Conservation (phyloP, 2,329 filamentous ascomycete genomes). For the Ambrosiella beaveri region DNA sequence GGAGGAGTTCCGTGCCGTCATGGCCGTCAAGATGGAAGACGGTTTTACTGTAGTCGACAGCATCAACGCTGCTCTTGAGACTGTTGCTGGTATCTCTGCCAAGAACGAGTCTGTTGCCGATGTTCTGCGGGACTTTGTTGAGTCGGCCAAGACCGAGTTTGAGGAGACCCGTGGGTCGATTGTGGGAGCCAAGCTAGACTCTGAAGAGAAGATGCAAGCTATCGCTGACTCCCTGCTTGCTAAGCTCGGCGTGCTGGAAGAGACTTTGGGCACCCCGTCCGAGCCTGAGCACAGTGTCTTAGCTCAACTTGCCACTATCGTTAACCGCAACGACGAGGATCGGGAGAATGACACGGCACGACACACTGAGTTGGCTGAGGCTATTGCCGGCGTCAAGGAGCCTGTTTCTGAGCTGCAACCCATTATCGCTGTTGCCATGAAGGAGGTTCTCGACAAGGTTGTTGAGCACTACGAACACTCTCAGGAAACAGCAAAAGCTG, state of each 20-base stretch:
- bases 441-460: constrained; percentile 69
- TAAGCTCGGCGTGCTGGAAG: constrained; percentile 27
- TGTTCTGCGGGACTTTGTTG: constrained; percentile 55
- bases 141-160: constrained; percentile 69
- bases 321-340: constrained; percentile 56
- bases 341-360: constrained; percentile 59
- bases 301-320: constrained; percentile 42
- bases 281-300: constrained; percentile 66
- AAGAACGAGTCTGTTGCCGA: constrained; percentile 39
- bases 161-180: constrained; percentile 71
- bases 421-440: constrained; percentile 69
- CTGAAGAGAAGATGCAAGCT: constrained; percentile 57
- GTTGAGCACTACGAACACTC: constrained; percentile 80
- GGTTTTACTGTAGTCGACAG: constrained; percentile 56
- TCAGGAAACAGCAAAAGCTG: constrained; percentile 41
- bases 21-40: constrained; percentile 61
- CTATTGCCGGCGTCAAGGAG: constrained; percentile 56
- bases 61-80: constrained; percentile 25
- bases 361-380: constrained; percentile 57
- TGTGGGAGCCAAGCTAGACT: constrained; percentile 64
- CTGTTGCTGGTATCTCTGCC: constrained; percentile 24
- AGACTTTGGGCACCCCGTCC: constrained; percentile 72
- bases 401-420: constrained; percentile 73
- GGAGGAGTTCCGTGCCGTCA: constrained; percentile 58
- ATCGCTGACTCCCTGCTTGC: constrained; percentile 34